These are phyloP conservation scores for Fusarium keratoplasticum DNA, from an alignment of 2,329 filamentous ascomycete genomes.

Conservation along the genomic window DNA sequence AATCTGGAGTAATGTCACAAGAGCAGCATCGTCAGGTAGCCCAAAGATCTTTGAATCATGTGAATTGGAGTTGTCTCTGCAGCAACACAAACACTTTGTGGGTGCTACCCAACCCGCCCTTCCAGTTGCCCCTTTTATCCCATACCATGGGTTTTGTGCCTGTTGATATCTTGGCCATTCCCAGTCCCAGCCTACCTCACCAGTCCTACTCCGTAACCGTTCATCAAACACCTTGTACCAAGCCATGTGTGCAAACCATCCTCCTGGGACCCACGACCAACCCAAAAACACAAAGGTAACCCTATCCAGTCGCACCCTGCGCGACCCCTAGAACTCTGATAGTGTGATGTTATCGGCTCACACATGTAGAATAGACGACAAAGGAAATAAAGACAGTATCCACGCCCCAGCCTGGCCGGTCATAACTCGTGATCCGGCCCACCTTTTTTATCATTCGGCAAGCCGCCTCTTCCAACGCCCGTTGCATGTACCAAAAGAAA, in stretches of 20 bases:
- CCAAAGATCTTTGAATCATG: conserved; percentile 18
- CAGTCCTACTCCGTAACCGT: conserved; percentile 21
- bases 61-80: conserved; percentile 43
- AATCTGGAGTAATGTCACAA: not conserved
- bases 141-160: conserved; percentile 7
- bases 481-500: conserved; percentile 32
- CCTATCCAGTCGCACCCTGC: conserved; percentile 20
- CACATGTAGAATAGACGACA: conserved; percentile 23
- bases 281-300: conserved; percentile 25
- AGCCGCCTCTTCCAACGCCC: conserved; percentile 38
- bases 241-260: conserved; percentile 20
- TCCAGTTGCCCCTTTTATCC: conserved; percentile 8
- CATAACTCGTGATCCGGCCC: conserved; percentile 33
- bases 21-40: not conserved
- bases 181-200: conserved; percentile 14
- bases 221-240: conserved; percentile 25
- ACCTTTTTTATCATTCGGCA: conserved; percentile 35
- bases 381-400: conserved; percentile 16
- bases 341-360: conserved; percentile 14
- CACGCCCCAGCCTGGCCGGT: conserved; percentile 24
- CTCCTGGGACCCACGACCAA: conserved; percentile 28
- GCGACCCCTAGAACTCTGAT: conserved; percentile 18
- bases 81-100: conserved; percentile 9
- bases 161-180: conserved; percentile 23
- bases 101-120: conserved; percentile 8